Percentiles rank a stretch among this genome's conserved stretches.
phyloP scores from a whole-genome alignment of 2,329 filamentous ascomycete species.

The Rutstroemia sp. region DNA sequence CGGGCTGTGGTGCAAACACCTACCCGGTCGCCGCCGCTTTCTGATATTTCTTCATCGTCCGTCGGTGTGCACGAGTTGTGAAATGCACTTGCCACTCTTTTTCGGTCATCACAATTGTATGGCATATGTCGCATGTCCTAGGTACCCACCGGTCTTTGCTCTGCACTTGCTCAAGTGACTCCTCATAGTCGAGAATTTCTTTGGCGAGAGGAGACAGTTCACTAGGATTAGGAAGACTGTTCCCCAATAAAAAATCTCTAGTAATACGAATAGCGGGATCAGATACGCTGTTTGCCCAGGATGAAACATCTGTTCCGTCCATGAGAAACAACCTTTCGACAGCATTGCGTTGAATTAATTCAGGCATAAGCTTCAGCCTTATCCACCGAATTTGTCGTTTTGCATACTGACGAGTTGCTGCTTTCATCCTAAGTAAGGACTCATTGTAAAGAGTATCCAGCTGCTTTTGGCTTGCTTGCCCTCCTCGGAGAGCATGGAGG shows the following conservation, averaged over 20 bases:
- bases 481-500: conserved; percentile 40
- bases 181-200: conserved; percentile 50
- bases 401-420: conserved; percentile 81
- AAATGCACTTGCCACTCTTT: conserved; percentile 42
- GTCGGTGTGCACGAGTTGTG: conserved; percentile 36
- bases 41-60: conserved; percentile 20
- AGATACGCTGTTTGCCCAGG: conserved; percentile 58
- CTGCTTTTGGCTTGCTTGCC: conserved; percentile 28
- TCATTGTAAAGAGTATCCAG: conserved; percentile 48
- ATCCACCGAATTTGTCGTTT: conserved; percentile 84
- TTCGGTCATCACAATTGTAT: conserved; percentile 53
- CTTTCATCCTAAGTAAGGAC: conserved; percentile 69
- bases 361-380: conserved; percentile 68
- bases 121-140: conserved; percentile 65
- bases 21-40: not conserved
- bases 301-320: conserved; percentile 63
- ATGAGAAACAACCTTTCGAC: conserved; percentile 64
- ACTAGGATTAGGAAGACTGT: conserved; percentile 35
- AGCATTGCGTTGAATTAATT: conserved; percentile 47
- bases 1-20: not conserved
- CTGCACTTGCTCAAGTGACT: conserved; percentile 32
- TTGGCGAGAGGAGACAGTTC: conserved; percentile 51
- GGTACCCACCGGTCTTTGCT: conserved; percentile 39
- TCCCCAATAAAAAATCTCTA: conserved; percentile 52
- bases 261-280: conserved; percentile 57